phyloP scores from a whole-genome alignment of 2,329 filamentous ascomycete species.

The Sporothrix inflata region DNA sequence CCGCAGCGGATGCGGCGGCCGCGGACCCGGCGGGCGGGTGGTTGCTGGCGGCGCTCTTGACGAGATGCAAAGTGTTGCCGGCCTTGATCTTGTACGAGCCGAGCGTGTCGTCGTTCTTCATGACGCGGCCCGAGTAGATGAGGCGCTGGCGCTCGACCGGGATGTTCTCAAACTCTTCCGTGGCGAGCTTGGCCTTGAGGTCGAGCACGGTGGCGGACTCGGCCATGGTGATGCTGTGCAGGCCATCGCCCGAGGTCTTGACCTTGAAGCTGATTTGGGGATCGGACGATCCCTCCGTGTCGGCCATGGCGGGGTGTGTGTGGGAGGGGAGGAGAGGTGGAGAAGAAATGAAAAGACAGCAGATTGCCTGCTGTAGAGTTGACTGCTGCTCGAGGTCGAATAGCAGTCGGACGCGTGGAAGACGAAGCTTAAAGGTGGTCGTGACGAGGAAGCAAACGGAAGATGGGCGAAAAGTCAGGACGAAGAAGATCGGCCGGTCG shows the following conservation, averaged over 20 bases:
- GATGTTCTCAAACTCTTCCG: conserved; percentile 80
- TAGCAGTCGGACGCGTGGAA: not conserved
- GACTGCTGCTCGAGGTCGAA: not conserved
- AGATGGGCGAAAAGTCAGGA: not conserved
- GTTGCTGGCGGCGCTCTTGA: conserved; percentile 94
- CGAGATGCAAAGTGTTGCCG: conserved; percentile 93
- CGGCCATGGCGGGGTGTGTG: conserved; percentile 58
- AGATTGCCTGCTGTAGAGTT: not conserved
- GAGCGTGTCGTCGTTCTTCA: conserved; percentile 91
- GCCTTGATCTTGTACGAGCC: conserved; percentile 91
- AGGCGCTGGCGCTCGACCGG: conserved; percentile 87
- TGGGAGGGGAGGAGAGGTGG: not conserved
- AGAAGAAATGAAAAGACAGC: not conserved
- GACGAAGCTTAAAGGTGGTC: not conserved
- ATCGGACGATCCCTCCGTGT: conserved; percentile 65
- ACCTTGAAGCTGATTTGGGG: conserved; percentile 91
- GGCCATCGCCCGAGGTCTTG: conserved; percentile 88
- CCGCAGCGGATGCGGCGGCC: conserved; percentile 22
- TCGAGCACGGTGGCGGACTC: conserved; percentile 77
- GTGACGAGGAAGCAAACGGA: not conserved
- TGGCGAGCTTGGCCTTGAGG: conserved; percentile 85
- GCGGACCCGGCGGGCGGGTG: conserved; percentile 47
- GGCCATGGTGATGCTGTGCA: conserved; percentile 76
- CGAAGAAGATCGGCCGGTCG: not conserved
- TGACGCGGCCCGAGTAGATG: conserved; percentile 95